phyloP scores from a whole-genome alignment of 1,284 basidiomycete genomes.

The Puccinia hordei region DNA sequence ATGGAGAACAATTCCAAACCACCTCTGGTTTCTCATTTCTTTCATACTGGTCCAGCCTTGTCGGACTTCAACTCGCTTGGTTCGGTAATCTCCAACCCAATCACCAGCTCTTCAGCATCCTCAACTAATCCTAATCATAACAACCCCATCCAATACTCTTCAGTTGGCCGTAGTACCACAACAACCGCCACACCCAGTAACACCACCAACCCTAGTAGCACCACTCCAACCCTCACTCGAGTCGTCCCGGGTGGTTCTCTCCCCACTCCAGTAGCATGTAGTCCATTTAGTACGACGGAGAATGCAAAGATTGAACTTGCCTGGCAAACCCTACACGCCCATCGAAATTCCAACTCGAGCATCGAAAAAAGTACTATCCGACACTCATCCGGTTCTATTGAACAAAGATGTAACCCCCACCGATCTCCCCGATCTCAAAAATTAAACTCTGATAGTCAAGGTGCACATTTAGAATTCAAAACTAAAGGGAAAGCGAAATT shows the following conservation, averaged over 20 bases:
- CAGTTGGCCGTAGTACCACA: not conserved
- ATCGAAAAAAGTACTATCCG: not conserved
- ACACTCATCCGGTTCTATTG: not conserved
- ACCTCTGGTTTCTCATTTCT: conserved; percentile 32
- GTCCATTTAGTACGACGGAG: conserved; percentile 37
- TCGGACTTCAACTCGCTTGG: conserved; percentile 46
- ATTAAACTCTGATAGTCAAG: not conserved
- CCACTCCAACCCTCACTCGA: conserved; percentile 3
- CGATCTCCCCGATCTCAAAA: not conserved
- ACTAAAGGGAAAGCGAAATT: conserved; percentile 34
- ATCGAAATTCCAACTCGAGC: not conserved
- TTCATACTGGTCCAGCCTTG: conserved; percentile 42
- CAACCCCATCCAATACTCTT: not conserved
- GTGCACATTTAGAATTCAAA: not conserved
- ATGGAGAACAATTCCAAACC: conserved; percentile 28
- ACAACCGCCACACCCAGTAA: not conserved
- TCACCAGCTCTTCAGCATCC: conserved; percentile 2
- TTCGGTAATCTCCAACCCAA: conserved; percentile 18
- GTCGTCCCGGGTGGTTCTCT: conserved; percentile 6
- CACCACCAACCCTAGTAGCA: not conserved
- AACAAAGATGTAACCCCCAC: not conserved
- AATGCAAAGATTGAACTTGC: conserved; percentile 17
- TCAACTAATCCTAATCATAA: not conserved
- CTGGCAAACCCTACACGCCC: conserved; percentile 13
- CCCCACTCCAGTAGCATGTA: conserved; percentile 29